Evolutionary conservation across 2,329 filamentous ascomycete species (phyloP).

Genomic region (Thielaviopsis populi): DNA sequence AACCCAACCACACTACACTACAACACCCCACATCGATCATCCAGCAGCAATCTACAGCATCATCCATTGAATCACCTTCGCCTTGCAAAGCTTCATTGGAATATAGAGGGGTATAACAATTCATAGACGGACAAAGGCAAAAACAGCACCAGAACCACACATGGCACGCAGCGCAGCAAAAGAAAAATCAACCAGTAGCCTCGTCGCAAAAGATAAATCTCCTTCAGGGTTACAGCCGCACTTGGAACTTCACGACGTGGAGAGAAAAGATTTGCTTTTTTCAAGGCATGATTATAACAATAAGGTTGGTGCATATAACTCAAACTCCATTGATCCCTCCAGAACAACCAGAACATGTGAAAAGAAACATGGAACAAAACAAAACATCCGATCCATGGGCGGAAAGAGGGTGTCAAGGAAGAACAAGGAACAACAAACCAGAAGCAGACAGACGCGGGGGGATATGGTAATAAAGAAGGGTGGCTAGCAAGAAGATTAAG

Average conservation of each 20-base stretch:
- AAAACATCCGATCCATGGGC: conserved; percentile 10
- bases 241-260: neutral
- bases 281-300: conserved; percentile 13
- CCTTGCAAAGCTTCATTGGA: neutral
- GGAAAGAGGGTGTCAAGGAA: conserved; percentile 2
- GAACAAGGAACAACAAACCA: conserved; percentile 4
- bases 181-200: neutral
- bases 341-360: conserved; percentile 10
- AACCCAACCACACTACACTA: too few species aligned
- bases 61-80: neutral
- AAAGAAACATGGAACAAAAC: conserved; percentile 7
- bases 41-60: neutral
- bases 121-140: neutral
- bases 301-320: conserved; percentile 13
- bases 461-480: conserved; percentile 14
- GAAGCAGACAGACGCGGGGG: conserved; percentile 7
- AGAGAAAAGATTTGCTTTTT: conserved; percentile 9
- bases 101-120: conserved; percentile 11
- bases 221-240: too few species aligned
- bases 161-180: neutral
- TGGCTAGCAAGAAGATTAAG: conserved; percentile 5
- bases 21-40: too few species aligned
- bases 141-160: neutral
- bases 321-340: conserved; percentile 15
- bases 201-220: neutral